A percentile compares a stretch with the other conserved stretches of the same genome.
Conservation (phyloP, 345 rosid species). For the Salix suchowensis region DNA sequence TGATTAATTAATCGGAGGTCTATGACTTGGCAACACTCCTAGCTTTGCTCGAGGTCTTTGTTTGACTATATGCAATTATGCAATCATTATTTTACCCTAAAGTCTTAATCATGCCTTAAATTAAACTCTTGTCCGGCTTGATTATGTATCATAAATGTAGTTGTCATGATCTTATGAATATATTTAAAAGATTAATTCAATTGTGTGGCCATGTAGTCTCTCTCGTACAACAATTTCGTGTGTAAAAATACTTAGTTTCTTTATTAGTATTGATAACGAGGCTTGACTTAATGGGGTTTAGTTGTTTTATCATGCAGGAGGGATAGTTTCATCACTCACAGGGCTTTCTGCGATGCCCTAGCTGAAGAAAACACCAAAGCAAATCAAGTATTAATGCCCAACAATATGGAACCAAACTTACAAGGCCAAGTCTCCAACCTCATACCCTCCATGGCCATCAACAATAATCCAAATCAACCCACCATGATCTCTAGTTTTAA, state of each 20-base stretch:
- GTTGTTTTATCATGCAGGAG: slow-evolving; percentile 35
- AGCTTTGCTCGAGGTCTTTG: slow-evolving; percentile 9
- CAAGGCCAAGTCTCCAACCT: slow-evolving; percentile 17
- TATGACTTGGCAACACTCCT: not conserved
- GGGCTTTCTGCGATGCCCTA: slow-evolving; percentile 69
- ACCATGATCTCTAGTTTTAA: slow-evolving; percentile 13
- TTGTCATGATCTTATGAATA: not conserved
- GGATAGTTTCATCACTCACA: slow-evolving; percentile 62
- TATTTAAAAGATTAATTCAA: not conserved
- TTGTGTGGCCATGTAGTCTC: not conserved
- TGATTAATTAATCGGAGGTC: not conserved
- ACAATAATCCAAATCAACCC: slow-evolving; percentile 14
- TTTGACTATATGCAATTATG: slow-evolving; percentile 16
- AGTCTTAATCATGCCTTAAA: slow-evolving; percentile 3
- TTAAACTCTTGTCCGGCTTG: not conserved
- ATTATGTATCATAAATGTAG: too few species aligned
- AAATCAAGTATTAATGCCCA: slow-evolving; percentile 14
- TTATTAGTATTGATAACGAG: not conserved
- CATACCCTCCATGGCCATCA: slow-evolving; percentile 14
- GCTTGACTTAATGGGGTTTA: not conserved
- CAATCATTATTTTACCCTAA: slow-evolving; percentile 1
- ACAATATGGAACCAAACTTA: slow-evolving; percentile 6
- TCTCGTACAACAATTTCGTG: not conserved
- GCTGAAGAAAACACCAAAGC: slow-evolving; percentile 41
- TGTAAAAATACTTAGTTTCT: not conserved